A percentile compares a stretch with the other conserved stretches of the same genome.
These are phyloP conservation scores for Colletotrichum orbiculare DNA, from an alignment of 2,329 filamentous ascomycete genomes.

Conservation along the genomic window DNA sequence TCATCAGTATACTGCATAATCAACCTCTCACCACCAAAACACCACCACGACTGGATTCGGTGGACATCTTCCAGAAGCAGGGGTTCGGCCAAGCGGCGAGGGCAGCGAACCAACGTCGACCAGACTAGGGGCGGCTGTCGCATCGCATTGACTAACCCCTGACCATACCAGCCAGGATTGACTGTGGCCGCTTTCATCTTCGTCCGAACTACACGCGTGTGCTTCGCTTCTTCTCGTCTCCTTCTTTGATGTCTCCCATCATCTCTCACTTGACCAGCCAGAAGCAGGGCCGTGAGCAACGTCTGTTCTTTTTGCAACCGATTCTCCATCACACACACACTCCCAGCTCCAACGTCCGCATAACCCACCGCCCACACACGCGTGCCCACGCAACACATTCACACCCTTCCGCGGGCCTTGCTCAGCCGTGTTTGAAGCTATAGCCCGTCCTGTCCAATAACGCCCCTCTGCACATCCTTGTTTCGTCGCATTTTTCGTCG, in stretches of 20 bases:
- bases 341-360: background rate
- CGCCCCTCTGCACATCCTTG: constrained; percentile 28
- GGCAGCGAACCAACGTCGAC: constrained; percentile 16
- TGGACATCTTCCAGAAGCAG: constrained; percentile 24
- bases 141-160: constrained; percentile 35
- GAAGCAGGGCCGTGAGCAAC: constrained; percentile 7
- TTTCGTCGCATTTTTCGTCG: constrained; percentile 36
- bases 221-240: constrained; percentile 10
- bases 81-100: background rate
- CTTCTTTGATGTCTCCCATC: background rate
- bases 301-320: constrained; percentile 1
- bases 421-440: constrained; percentile 36
- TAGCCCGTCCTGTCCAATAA: constrained; percentile 35
- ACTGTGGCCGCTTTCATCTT: constrained; percentile 11
- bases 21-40: constrained; percentile 33
- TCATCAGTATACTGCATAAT: constrained; percentile 14
- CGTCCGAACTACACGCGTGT: constrained; percentile 35
- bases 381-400: background rate
- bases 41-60: constrained; percentile 19
- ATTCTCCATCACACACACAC: constrained; percentile 8
- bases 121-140: constrained; percentile 32
- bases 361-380: no score
- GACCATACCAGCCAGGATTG: constrained; percentile 20
- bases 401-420: constrained; percentile 14
- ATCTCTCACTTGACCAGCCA: constrained; percentile 2